A percentile compares a stretch with the other conserved stretches of the same genome.
phyloP scores from a whole-genome alignment of 2,329 filamentous ascomycete species.

The Claviceps sp. region DNA sequence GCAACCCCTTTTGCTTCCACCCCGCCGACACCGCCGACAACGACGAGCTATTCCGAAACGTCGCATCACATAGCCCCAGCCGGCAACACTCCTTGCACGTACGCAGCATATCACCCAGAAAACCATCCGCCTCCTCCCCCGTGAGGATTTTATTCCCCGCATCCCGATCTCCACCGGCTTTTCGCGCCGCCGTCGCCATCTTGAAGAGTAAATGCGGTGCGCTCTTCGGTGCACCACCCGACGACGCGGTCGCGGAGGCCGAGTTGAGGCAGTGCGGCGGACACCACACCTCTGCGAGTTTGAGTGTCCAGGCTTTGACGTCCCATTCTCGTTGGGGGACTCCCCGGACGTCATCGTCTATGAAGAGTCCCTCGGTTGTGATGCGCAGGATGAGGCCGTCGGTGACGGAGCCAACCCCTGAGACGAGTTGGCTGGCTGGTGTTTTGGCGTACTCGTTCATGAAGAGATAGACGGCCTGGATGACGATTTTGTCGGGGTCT shows the following conservation, averaged over 20 bases:
- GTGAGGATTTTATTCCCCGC: slow-evolving; percentile 35
- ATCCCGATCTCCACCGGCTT: slow-evolving; percentile 27
- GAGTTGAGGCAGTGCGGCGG: slow-evolving; percentile 46
- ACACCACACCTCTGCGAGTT: slow-evolving; percentile 80
- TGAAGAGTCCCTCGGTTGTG: slow-evolving; percentile 87
- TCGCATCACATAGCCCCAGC: slow-evolving; percentile 34
- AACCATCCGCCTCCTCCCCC: slow-evolving; percentile 54
- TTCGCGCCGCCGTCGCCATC: slow-evolving; percentile 32
- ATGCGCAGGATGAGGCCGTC: slow-evolving; percentile 87
- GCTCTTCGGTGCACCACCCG: slow-evolving; percentile 21
- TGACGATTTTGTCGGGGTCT: slow-evolving; percentile 91
- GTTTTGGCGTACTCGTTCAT: slow-evolving; percentile 78
- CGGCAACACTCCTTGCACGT: slow-evolving; percentile 53
- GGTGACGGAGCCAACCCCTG: slow-evolving; percentile 72
- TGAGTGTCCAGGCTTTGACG: slow-evolving; percentile 94
- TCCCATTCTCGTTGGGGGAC: slow-evolving; percentile 98
- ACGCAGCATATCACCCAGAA: slow-evolving; percentile 46
- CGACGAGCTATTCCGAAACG: slow-evolving; percentile 27
- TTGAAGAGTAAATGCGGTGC: slow-evolving; percentile 33
- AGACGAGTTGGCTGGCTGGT: slow-evolving; percentile 81
- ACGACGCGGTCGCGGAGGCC: slow-evolving; percentile 21
- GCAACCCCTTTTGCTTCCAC: slow-evolving; percentile 41
- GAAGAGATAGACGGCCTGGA: slow-evolving; percentile 85
- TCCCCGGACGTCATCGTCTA: slow-evolving; percentile 85
- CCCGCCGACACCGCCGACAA: slow-evolving; percentile 32